Conservation (phyloP, 306 rosid species). For the Abrus pulchellus region DNA sequence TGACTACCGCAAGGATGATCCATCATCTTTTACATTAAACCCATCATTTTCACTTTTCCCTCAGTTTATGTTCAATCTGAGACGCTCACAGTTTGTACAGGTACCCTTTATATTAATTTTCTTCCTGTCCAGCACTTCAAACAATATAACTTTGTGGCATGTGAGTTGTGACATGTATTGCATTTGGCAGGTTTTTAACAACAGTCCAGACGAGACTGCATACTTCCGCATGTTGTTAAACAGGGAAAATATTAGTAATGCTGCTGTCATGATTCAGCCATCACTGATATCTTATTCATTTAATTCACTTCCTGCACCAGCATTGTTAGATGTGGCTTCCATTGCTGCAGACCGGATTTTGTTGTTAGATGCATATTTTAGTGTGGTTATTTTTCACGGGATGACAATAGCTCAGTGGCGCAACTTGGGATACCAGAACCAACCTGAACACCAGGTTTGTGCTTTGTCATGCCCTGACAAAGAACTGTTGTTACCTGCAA, state of each 20-base stretch:
- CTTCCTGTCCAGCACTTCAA: conserved; percentile 23
- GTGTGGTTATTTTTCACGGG: conserved; percentile 96
- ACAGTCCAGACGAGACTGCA: conserved; percentile 99
- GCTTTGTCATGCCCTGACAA: conserved; percentile 26
- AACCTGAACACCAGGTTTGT: conserved; percentile 85
- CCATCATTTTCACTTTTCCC: conserved; percentile 92
- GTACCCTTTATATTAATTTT: conserved; percentile 53
- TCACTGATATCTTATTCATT: conserved; percentile 90
- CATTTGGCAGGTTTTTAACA: conserved; percentile 86
- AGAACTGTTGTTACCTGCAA: neutral
- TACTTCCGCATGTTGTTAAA: conserved; percentile 92
- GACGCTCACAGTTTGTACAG: conserved; percentile 99
- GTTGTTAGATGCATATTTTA: conserved; percentile 90
- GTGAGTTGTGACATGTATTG: conserved; percentile 36
- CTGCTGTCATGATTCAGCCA: conserved; percentile 99
- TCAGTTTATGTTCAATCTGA: conserved; percentile 92
- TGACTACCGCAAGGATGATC: conserved; percentile 97
- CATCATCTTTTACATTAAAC: conserved; percentile 85
- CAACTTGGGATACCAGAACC: conserved; percentile 93
- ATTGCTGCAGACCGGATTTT: conserved; percentile 90
- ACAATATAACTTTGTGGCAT: conserved; percentile 36
- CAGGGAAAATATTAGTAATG: conserved; percentile 89
- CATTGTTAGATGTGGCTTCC: conserved; percentile 93
- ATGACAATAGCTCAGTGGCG: conserved; percentile 99
- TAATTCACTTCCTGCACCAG: conserved; percentile 89